These are phyloP conservation scores for Carpinus fangiana DNA, from an alignment of 306 rosid genomes.

Conservation along the genomic window DNA sequence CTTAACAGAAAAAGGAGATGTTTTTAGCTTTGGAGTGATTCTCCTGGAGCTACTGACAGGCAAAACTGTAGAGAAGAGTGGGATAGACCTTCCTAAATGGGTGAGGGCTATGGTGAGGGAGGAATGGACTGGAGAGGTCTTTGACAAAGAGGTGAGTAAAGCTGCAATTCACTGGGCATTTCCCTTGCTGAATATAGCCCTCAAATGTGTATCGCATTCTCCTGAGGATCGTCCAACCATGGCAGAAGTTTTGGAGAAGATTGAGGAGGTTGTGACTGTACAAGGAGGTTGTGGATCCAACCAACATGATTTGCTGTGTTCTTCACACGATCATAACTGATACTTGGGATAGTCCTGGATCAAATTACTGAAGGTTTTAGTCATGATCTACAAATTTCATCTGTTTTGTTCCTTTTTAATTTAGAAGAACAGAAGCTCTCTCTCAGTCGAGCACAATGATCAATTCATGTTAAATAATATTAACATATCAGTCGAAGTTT, in stretches of 20 bases:
- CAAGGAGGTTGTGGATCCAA: constrained; percentile 35
- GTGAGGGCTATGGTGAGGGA: constrained; percentile 71
- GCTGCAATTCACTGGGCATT: constrained; percentile 45
- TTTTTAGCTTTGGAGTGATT: constrained; percentile 70
- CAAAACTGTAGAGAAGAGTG: constrained; percentile 49
- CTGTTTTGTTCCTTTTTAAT: background rate
- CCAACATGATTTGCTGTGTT: constrained; percentile 37
- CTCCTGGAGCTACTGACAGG: constrained; percentile 63
- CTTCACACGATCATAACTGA: constrained; percentile 65
- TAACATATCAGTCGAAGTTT: background rate
- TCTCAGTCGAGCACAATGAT: background rate
- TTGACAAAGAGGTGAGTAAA: constrained; percentile 59
- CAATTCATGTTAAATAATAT: background rate
- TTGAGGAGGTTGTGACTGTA: constrained; percentile 45
- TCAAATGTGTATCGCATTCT: constrained; percentile 52
- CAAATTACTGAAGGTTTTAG: constrained; percentile 45
- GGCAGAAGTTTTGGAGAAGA: constrained; percentile 51
- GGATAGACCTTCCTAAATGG: constrained; percentile 77
- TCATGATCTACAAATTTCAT: no score
- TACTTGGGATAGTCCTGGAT: constrained; percentile 71
- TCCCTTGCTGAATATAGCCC: constrained; percentile 44
- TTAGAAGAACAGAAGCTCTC: background rate
- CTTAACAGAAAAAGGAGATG: constrained; percentile 59
- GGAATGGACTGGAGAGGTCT: constrained; percentile 88
- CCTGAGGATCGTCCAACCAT: constrained; percentile 56